phyloP scores from a whole-genome alignment of 2,329 filamentous ascomycete genomes.

The Alternaria postmessia region DNA sequence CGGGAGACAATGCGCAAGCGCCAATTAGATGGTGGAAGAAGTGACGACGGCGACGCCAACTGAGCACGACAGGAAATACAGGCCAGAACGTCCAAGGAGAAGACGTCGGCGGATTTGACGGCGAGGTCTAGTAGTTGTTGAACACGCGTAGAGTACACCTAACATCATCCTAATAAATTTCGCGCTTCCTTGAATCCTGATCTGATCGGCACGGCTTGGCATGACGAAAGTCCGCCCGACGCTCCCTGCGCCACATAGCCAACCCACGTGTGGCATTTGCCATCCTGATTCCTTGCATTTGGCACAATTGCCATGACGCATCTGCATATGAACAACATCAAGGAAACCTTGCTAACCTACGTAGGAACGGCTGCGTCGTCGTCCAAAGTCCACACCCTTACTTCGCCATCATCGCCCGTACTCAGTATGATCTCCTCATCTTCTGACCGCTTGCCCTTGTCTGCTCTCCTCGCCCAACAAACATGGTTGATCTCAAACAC shows the following conservation, averaged over 20 bases:
- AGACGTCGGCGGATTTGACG: neutral
- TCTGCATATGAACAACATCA: neutral
- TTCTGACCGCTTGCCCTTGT: constrained; percentile 67
- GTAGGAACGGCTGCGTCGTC: neutral
- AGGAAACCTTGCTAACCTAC: no score
- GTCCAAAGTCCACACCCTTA: constrained; percentile 76
- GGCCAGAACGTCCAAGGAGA: neutral
- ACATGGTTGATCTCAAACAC: constrained; percentile 96
- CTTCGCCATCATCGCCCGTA: constrained; percentile 89
- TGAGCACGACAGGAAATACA: constrained; percentile 4
- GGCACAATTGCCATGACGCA: neutral
- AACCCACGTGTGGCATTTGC: constrained; percentile 28
- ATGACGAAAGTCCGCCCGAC: constrained; percentile 30
- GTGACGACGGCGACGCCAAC: constrained; percentile 4
- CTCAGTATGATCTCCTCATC: constrained; percentile 86
- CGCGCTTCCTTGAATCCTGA: constrained; percentile 35
- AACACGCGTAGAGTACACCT: constrained; percentile 28
- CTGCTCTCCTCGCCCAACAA: constrained; percentile 82
- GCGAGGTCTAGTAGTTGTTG: constrained; percentile 7
- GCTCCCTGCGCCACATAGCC: constrained; percentile 24
- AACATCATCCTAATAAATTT: constrained; percentile 32
- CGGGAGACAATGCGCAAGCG: constrained; percentile 10
- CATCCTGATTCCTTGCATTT: constrained; percentile 24
- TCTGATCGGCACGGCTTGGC: constrained; percentile 34
- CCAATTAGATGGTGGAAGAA: constrained; percentile 14